Base-by-base conservation (phyloP, 768 basidiomycete species). In the Trametes sanguinea region DNA sequence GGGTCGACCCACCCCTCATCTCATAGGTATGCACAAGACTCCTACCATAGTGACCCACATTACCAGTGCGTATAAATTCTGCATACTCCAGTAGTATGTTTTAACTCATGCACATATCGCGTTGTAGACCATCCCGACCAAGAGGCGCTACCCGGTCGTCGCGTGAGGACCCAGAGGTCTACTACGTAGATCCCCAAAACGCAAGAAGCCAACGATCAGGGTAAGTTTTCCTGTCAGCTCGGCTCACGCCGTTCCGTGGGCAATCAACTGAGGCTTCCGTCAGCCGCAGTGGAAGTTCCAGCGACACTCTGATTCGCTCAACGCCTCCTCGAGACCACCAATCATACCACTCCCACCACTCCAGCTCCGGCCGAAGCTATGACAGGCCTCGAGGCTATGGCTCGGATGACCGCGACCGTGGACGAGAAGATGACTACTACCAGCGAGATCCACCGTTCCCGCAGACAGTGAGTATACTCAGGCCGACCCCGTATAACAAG, bases 131-230 rank as follows among this genome's bases (percentile, higher is more conserved):
- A n/a, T 57, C 63, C 16, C 62, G 62, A 33, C 51, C 50, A 42
- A 56, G 62, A 63, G 62, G 56, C 33, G 62, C 52, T 44, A 63
- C 62, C 50, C 56, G 51, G 33, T 54, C 61, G 27, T 51, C 55
- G 55, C 61, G 57, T 13, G 57, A 58, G 17, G 51, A 44, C 17
- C 53, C 57, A 10, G 52, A 43, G 22, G 40, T 45, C 2, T 33
- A 44, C 14, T 51, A 45, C 40, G 35, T 48, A 46, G 63, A 64
- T 22, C 63, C 58, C 13, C 48, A 43, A 14, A n/a, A 51, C 10
- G 53, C 42, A n/a, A 58, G 58, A 6, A 60, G 54, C 32, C 27
- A 44, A 11, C 54, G 63, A 9, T 60, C 57, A 27, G 57, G 57
- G 62, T 64, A 45, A 13, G 63, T 60, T 10, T 43, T 9, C 14